Percentiles rank a stretch among this genome's conserved stretches.
These are phyloP conservation scores for Hirsutella rhossiliensis DNA, from an alignment of 2,329 filamentous ascomycete species.

Conservation along the genomic window DNA sequence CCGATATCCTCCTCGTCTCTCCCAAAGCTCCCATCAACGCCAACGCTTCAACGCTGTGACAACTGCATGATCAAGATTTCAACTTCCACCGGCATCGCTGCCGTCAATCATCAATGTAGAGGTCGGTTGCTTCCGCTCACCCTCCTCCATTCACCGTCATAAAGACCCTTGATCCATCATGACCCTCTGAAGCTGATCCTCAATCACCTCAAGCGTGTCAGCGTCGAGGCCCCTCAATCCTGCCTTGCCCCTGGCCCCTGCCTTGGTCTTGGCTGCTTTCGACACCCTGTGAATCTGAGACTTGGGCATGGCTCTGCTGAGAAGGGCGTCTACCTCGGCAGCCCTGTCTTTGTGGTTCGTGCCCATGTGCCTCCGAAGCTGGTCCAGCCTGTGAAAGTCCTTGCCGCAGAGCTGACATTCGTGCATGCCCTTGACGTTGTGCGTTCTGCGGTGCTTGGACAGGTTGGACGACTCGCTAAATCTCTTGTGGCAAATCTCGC, in stretches of 20 bases:
- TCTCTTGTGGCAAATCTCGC: conserved; percentile 43
- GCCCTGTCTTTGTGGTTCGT: conserved; percentile 20
- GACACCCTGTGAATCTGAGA: conserved; percentile 4
- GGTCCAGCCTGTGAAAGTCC: conserved; percentile 47
- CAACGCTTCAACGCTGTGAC: too few relatives aligned
- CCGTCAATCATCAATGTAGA: not conserved
- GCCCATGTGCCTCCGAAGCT: conserved; percentile 41
- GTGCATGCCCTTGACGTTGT: conserved; percentile 39
- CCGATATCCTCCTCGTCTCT: too few relatives aligned
- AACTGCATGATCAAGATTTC: too few relatives aligned
- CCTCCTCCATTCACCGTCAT: not conserved
- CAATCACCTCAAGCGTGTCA: conserved; percentile 1
- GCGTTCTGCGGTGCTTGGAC: conserved; percentile 52
- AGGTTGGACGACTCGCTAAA: conserved; percentile 57
- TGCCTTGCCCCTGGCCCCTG: conserved; percentile 1
- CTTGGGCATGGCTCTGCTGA: conserved; percentile 6
- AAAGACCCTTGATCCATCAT: not conserved
- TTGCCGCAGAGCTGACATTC: conserved; percentile 41
- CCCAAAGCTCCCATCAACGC: too few relatives aligned
- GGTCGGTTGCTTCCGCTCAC: not conserved
- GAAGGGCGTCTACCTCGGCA: conserved; percentile 7
- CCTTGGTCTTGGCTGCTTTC: conserved; percentile 4
- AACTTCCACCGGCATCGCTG: too few relatives aligned
- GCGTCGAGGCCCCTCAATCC: not conserved
- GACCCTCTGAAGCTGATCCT: not conserved